A percentile compares a stretch with the other conserved stretches of the same genome.
Conservation (phyloP, 2,329 filamentous ascomycete genomes). For the Emericellopsis atlantica region DNA sequence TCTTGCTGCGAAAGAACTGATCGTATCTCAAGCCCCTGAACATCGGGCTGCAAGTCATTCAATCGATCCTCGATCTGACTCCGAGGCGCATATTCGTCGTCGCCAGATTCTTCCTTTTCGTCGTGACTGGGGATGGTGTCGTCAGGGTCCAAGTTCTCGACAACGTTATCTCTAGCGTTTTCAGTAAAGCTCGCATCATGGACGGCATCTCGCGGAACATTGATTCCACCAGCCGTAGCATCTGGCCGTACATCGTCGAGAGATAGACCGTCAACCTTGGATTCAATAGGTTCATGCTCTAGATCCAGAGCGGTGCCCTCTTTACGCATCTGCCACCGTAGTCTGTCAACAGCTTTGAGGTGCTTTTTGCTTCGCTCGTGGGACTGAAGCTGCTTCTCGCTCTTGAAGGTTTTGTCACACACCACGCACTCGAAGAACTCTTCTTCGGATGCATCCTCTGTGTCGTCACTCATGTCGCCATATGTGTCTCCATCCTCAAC, state of each 20-base stretch:
- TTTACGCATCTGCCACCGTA: slow-evolving; percentile 71
- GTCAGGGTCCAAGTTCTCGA: background rate
- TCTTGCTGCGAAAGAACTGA: slow-evolving; percentile 5
- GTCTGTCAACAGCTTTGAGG: slow-evolving; percentile 67
- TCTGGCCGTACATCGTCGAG: background rate
- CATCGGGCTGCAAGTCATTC: background rate
- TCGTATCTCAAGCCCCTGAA: too few species aligned
- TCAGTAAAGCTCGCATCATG: too few species aligned
- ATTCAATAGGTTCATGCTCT: slow-evolving; percentile 6
- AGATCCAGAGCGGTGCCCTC: slow-evolving; percentile 56
- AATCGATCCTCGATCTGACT: slow-evolving; percentile 28
- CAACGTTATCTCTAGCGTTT: background rate
- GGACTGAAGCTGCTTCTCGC: slow-evolving; percentile 78
- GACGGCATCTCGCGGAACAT: too few species aligned
- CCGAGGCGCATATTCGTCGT: slow-evolving; percentile 35
- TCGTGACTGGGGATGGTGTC: background rate
- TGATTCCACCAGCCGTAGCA: background rate
- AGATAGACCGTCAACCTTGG: too few species aligned
- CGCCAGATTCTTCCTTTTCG: slow-evolving; percentile 5
- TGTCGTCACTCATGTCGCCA: slow-evolving; percentile 18
- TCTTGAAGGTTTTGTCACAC: slow-evolving; percentile 76
- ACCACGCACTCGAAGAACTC: slow-evolving; percentile 61
- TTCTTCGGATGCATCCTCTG: slow-evolving; percentile 37
- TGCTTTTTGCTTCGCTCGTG: slow-evolving; percentile 98
- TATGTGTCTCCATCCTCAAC: slow-evolving; percentile 41